Evolutionary conservation across 2,329 filamentous ascomycete species (phyloP).

Genomic region (Penicillium sp.): DNA sequence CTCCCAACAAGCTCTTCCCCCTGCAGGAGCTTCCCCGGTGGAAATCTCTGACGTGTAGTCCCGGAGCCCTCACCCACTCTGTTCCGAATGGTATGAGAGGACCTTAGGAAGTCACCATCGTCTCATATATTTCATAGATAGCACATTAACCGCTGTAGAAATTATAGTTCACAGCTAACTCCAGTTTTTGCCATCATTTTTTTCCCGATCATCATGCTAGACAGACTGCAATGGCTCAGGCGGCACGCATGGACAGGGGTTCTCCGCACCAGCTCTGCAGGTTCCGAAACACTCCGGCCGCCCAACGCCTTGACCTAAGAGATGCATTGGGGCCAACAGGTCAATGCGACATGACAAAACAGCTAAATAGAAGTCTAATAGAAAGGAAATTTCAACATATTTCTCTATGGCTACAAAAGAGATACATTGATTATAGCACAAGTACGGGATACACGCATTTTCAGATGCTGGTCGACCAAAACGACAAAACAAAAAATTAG

Average conservation of each 20-base stretch:
- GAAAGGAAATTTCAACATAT: conserved; percentile 19
- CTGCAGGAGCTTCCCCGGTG: conserved; percentile 7
- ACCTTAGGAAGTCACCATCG: conserved; percentile 6
- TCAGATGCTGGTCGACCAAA: conserved; percentile 32
- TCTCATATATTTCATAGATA: neutral
- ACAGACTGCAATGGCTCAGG: conserved; percentile 1
- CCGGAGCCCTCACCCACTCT: conserved; percentile 13
- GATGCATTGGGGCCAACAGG: neutral
- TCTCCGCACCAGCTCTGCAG: conserved; percentile 25
- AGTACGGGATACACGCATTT: conserved; percentile 44
- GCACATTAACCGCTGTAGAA: neutral
- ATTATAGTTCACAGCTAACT: neutral
- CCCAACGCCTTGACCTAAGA: conserved; percentile 1
- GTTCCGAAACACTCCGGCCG: conserved; percentile 28
- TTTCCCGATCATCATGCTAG: neutral
- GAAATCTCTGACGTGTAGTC: conserved; percentile 30
- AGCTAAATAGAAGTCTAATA: neutral
- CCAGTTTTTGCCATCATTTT: neutral
- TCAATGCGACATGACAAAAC: conserved; percentile 6
- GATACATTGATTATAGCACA: conserved; percentile 47
- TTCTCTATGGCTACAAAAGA: conserved; percentile 44
- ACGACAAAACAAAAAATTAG: conserved; percentile 21
- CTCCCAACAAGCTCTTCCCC: neutral
- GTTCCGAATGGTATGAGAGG: conserved; percentile 10
- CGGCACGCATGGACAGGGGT: conserved; percentile 20